Evolutionary conservation across 768 basidiomycete species (phyloP), one percentile per base, ranked within the genome.

Genomic region (Phanerochaete sordida): DNA sequence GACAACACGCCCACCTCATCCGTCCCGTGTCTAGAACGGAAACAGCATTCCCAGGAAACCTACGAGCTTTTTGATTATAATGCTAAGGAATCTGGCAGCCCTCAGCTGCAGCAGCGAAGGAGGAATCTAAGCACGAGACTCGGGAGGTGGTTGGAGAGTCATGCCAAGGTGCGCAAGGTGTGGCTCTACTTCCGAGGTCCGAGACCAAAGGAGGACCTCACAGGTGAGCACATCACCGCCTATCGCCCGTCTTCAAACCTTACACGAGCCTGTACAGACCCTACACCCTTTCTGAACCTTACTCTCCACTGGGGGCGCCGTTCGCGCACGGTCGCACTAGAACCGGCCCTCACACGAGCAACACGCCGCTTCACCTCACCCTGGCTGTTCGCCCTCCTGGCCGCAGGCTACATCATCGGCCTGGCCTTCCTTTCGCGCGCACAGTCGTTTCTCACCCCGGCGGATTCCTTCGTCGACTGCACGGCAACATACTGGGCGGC

Each of bases 401-500:
- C 68, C 27, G 77, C 75, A 26, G 84, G 76, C 2, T 93, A 90
- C 70, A 85, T 93, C 62, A 77, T 91, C 53, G 82, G 79, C 30
- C 77, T 94, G 26, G 81, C 88, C 0, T 91, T 93, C 74, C 81
- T 93, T 62, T 74, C 84, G 12, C 81, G 89, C 19, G 80, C 85
- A 9, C 87, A 91, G 62, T 91, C 83, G 57, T 94, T 87, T 72
- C 74, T 84, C 37, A 87, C 84, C 2, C 86, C 87, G 2, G 68
- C 84, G 15, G 81, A 80, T 43, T 81, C 86, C 1, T 88, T 84
- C 66, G 77, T 87, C 54, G 81, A 76, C 37, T 91, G 90, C 67
- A 88, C 87, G 7, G 79, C 86, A 7, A 81, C 85, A 1, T 91
- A 84, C 68, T 93, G 90, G 89, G 62, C 76, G 2, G 75, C 81